Evolutionary conservation across 1,284 basidiomycete species (phyloP), one percentile per base, ranked within the genome.

Genomic region (Sporisorium sorghi): DNA sequence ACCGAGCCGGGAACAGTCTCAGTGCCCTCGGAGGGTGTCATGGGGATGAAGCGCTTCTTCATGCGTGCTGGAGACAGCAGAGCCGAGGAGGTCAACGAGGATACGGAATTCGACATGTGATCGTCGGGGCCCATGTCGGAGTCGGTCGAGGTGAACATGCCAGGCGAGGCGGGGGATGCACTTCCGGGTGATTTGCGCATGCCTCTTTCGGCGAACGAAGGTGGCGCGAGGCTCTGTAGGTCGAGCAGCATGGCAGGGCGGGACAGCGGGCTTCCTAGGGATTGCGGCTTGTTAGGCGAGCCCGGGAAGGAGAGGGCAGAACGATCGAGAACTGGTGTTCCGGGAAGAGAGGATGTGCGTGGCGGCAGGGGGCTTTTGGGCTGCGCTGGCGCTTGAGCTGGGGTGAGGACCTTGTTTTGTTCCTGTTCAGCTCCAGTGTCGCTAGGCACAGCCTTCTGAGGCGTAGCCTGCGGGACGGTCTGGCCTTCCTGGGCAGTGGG

Each of bases 1-100:
- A 74, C 66, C n/a, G 61, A 65, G 19, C 72, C 72, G 9, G 72
- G 72, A 19, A 74, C 63, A 3, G 72, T 74, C 42, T 74, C 72
- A 5, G 66, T 74, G 14, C 72, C 72, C 40, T 74, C 72, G 1
- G 72, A 74, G 0, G 72, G 72, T 4, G 72, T 70, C 33, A 66
- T 44, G 8, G 55, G 30, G 5, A 64, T 42, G 37, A 61, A 55
- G 5, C 66, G 53, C 26, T 58, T 54, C 33, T 56, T 57, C 33
- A 66, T 33, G 9, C 50, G 48, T 7, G 55, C 39, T 1, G 66
- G 69, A 8, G 56, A 66, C 3, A 65, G 28, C 6, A 42, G 19
- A 0, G 61, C 62, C 17, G 71, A 68, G 12, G 66, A 62, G 12
- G 66, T 57, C 19, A 74, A 49, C 10, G 66, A 69, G 14, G 66